A percentile compares a stretch with the other conserved stretches of the same genome.
phyloP scores from a whole-genome alignment of 257 asterid genomes.

The Rubia yunnanensis region DNA sequence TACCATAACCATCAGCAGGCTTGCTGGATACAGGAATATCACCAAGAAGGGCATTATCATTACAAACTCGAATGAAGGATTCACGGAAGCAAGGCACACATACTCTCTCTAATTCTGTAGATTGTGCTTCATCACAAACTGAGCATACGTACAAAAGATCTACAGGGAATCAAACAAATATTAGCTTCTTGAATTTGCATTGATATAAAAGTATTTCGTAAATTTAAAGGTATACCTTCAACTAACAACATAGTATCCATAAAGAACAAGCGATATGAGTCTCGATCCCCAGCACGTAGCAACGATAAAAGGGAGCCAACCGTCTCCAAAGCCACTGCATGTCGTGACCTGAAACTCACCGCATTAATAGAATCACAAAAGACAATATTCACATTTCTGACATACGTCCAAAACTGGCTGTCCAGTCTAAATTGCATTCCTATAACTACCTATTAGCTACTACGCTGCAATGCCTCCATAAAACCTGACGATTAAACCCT shows the following conservation, averaged over 20 bases:
- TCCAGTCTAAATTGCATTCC: neutral
- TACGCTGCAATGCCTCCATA: neutral
- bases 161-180: slow-evolving; percentile 16
- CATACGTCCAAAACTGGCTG: neutral
- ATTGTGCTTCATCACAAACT: slow-evolving; percentile 25
- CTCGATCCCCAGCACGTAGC: slow-evolving; percentile 82
- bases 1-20: slow-evolving; percentile 55
- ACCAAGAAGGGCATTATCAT: slow-evolving; percentile 37
- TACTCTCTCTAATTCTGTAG: slow-evolving; percentile 33
- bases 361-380: neutral
- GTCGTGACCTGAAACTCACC: slow-evolving; percentile 41
- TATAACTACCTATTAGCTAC: neutral
- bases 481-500: neutral
- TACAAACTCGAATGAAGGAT: slow-evolving; percentile 45
- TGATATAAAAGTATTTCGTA: neutral
- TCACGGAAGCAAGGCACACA: slow-evolving; percentile 42
- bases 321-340: slow-evolving; percentile 58
- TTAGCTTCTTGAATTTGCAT: slow-evolving; percentile 7
- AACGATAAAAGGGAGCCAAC: slow-evolving; percentile 63
- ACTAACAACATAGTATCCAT: slow-evolving; percentile 55
- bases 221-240: slow-evolving; percentile 43
- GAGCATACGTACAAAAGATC: slow-evolving; percentile 50
- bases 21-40: slow-evolving; percentile 48
- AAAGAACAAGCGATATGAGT: slow-evolving; percentile 68
- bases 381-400: neutral